phyloP scores from a whole-genome alignment of 148 eudicot genomes.

The Beta vulgaris region DNA sequence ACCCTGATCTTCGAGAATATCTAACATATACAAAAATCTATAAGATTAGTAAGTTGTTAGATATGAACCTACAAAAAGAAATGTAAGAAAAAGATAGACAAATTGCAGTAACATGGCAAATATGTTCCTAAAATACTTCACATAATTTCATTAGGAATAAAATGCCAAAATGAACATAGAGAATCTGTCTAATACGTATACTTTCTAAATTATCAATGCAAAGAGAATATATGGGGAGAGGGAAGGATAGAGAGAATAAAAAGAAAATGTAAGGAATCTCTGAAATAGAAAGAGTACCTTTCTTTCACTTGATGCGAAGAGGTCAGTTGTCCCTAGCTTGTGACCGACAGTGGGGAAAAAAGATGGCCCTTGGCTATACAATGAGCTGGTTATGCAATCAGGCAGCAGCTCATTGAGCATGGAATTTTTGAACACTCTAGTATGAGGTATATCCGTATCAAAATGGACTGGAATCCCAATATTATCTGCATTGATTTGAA shows the following conservation, averaged over 20 bases:
- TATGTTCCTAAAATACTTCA: too few relatives aligned
- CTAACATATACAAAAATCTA: too few relatives aligned
- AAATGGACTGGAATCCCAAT: constrained; percentile 13
- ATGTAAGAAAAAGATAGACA: too few relatives aligned
- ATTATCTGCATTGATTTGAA: constrained; percentile 6
- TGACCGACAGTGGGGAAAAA: constrained; percentile 21
- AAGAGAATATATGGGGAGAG: too few relatives aligned
- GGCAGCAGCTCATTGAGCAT: constrained; percentile 6
- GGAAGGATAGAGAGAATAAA: background rate
- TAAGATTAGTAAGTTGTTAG: too few relatives aligned
- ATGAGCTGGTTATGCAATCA: constrained; percentile 25
- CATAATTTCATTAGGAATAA: too few relatives aligned
- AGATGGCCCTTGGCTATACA: constrained; percentile 27
- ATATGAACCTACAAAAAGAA: too few relatives aligned
- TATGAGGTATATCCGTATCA: constrained; percentile 11
- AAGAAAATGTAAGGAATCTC: constrained; percentile 24
- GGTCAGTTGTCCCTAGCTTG: constrained; percentile 31
- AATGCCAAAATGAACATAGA: too few relatives aligned
- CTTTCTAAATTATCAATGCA: too few relatives aligned
- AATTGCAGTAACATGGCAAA: too few relatives aligned
- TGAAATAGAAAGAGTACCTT: constrained; percentile 19
- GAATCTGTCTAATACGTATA: too few relatives aligned
- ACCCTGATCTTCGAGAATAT: too few relatives aligned
- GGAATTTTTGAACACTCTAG: constrained; percentile 7
- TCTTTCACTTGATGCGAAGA: constrained; percentile 14